Percentiles rank a stretch among this genome's conserved stretches.
phyloP scores from a whole-genome alignment of 352 stramenopile genomes.

The Globisporangium spinosum region DNA sequence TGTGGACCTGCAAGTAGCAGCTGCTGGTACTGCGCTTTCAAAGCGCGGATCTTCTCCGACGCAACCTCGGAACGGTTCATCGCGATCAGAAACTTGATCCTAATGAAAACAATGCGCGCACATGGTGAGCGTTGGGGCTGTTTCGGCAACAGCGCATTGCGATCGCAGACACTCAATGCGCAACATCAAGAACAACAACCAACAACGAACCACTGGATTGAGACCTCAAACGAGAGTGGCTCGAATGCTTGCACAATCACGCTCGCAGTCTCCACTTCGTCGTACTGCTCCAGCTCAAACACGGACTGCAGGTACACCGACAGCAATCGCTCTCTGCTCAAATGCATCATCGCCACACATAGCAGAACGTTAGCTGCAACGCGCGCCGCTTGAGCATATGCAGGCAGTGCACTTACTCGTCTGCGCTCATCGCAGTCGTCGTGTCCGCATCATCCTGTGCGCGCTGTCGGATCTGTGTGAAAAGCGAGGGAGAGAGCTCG shows the following conservation, averaged over 20 bases:
- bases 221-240: conserved; percentile 35
- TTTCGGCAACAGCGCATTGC: neutral
- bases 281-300: conserved; percentile 55
- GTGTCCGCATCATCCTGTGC: conserved; percentile 1
- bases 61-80: conserved; percentile 45
- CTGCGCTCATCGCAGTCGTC: neutral
- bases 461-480: conserved; percentile 8
- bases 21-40: conserved; percentile 9
- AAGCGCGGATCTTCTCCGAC: conserved; percentile 26
- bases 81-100: conserved; percentile 60
- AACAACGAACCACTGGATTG: conserved; percentile 39
- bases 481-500: neutral
- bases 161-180: neutral
- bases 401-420: conserved; percentile 17
- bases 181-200: neutral
- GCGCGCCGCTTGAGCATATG: neutral
- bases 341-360: neutral
- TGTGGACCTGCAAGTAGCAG: neutral
- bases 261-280: conserved; percentile 47
- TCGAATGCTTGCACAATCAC: conserved; percentile 39
- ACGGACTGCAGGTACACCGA: conserved; percentile 64
- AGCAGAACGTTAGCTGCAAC: conserved; percentile 3
- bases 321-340: conserved; percentile 48
- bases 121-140: neutral
- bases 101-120: conserved; percentile 1